Evolutionary conservation across 202 grass and related monocot genomes (phyloP), one percentile per base, ranked within the genome.

Genomic region (Schoenoplectus triqueter): DNA sequence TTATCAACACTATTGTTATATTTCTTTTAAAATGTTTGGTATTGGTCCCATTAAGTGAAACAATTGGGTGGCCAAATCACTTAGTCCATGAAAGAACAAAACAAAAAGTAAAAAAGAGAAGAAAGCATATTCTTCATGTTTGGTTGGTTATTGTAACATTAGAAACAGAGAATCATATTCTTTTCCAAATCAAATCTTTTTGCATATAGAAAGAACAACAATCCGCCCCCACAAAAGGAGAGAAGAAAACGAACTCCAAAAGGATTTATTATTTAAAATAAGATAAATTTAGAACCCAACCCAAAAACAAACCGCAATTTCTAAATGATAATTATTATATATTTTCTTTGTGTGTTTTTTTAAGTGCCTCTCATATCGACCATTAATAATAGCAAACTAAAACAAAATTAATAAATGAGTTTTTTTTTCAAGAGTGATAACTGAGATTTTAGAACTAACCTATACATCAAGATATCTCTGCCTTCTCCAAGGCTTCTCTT

Each of bases 401-500:
- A 70, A 11, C 22, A 75, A 42, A 10, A 18, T 4, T 45, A 31
- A 31, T 31, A 31, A 31, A 31, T 31, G 31, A 31, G 31, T 31
- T 31, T 31, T 31, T 31, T 31, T 31, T 31, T 31, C 31, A 31
- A 31, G 31, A 31, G 31, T 31, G 31, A 31, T 61, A 42, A 78
- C 44, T 42, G 7, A 39, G n/a, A n/a, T 42, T 10, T 60, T n/a
- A 18, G 4, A 61, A 42, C 75, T 5, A 60, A 79, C 75, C 54
- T 79, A 61, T 79, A 79, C 75, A 79, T 79, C 55, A 61, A 79
- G 55, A 79, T 79, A 45, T 90, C 92, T 78, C 42, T 84, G 62
- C 59, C 91, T 87, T 84, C 86, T 1, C 77, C 92, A 80, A 95
- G 83, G 6, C 76, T 87, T 68, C 85, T 95, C 85, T 88, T 89